Evolutionary conservation across 2,329 filamentous ascomycete species (phyloP).

Genomic region (Mycogone perniciosa): DNA sequence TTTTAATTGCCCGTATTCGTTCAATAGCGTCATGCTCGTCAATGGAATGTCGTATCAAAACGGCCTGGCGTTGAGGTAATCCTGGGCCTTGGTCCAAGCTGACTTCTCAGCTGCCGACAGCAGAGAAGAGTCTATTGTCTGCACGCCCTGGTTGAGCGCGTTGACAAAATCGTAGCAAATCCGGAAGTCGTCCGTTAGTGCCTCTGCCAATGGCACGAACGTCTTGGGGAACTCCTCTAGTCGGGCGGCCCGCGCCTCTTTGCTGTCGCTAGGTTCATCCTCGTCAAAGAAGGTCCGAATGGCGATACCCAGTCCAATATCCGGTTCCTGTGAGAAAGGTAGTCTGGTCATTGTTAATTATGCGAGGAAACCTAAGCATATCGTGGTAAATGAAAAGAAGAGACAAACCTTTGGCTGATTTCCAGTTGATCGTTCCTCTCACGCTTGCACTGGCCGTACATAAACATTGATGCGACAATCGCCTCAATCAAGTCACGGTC

Average conservation of each 20-base stretch:
- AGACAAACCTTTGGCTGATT: conserved; percentile 63
- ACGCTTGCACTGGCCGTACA: conserved; percentile 72
- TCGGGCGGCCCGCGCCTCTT: conserved; percentile 38
- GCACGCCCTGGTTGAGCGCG: conserved; percentile 51
- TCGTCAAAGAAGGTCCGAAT: conserved; percentile 76
- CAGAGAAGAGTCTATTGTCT: conserved; percentile 44
- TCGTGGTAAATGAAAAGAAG: not conserved
- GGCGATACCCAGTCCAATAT: conserved; percentile 71
- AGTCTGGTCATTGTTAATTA: conserved; percentile 36
- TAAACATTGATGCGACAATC: conserved; percentile 70
- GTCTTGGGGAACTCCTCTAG: conserved; percentile 45
- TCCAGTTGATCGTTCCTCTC: conserved; percentile 59
- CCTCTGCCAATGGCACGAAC: conserved; percentile 53
- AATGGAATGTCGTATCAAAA: conserved; percentile 24
- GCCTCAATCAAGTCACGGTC: conserved; percentile 82
- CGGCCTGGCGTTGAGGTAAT: conserved; percentile 43
- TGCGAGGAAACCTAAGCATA: not conserved
- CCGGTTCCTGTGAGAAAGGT: conserved; percentile 63
- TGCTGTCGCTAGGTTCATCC: conserved; percentile 51
- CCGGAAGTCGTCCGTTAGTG: conserved; percentile 54
- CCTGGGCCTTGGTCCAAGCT: conserved; percentile 49
- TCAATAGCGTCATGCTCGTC: conserved; percentile 2
- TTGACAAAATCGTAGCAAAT: conserved; percentile 53
- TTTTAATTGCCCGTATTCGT: not conserved
- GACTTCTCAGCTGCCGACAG: conserved; percentile 41